Conservation (phyloP, 2,329 filamentous ascomycete species). For the Microdochium bolleyi region DNA sequence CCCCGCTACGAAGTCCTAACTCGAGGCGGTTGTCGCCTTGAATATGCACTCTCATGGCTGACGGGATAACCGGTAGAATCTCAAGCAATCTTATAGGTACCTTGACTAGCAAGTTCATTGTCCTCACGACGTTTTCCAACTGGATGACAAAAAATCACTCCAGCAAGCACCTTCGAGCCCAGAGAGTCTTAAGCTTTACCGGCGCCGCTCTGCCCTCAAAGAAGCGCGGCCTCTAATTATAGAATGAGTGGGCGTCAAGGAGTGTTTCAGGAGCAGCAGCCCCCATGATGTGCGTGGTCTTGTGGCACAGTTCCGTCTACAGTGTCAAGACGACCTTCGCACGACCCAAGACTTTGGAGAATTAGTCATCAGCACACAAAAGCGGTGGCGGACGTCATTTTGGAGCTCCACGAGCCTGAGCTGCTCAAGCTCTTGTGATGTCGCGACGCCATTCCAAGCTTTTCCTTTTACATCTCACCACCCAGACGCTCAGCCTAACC, state of each 20-base stretch:
- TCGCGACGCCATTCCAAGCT: not conserved
- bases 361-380: not conserved
- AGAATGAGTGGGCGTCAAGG: not conserved
- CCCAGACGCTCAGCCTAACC: no score
- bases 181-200: no score
- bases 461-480: not conserved
- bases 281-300: not conserved
- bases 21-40: no score
- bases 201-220: not conserved
- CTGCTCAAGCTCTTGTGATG: not conserved
- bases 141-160: no score
- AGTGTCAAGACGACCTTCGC: not conserved
- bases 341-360: not conserved
- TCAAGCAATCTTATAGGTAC: not conserved
- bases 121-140: no score
- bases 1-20: no score
- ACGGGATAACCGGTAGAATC: no score
- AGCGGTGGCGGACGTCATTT: not conserved
- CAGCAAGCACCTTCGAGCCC: no score
- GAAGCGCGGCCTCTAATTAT: not conserved
- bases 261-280: not conserved
- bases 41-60: no score
- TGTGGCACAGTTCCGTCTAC: not conserved
- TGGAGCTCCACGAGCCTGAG: no score
- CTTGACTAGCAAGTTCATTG: no score